Base-by-base conservation (phyloP, 306 rosid species). In the Mimosa bimucronata region DNA sequence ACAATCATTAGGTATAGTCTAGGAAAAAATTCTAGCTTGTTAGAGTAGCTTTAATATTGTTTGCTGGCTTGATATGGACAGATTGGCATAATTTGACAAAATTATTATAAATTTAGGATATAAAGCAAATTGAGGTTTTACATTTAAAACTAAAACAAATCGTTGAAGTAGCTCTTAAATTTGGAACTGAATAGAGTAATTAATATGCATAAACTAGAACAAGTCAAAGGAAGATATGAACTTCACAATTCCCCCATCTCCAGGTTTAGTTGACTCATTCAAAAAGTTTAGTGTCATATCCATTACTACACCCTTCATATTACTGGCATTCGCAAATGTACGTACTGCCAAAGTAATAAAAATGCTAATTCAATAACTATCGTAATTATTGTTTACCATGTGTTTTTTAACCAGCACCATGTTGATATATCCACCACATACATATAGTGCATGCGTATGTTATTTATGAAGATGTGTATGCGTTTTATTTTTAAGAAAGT, bases 221-320 rank as follows among this genome's bases (percentile, higher is more conserved):
- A 9, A 8, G 45, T 66, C 48, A 67, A 67, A 40, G 12, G 52
- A 40, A 41, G 73, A 21, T 41, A 6, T 41, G 64, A 68, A 68
- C 42, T 41, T 16, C 25, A 41, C 19, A 31, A 41, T 68, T 68
- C 53, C 52, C 73, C 34, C 9, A 4, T 68, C 73, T 68, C 12
- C 73, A 68, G 73, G 73, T 68, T 41, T 68, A 68, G 34, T 41
- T 41, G 11, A 40, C 73, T 68, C 12, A 41, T 41, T 68, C 73
- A 68, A 68, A 41, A 68, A 68, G 73, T 68, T 21, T 23, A 11
- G 1, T 41, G 73, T 23, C 34, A 41, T 38, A 19, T 40, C 52
- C 52, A 41, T 21, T 23, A 19, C 15, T 68, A 40, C 53, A 1
- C 26, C 61, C 26, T n/a, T 68, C 34, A 68, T 68, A 41, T 41